Base-by-base conservation (phyloP, 2,329 filamentous ascomycete genomes). In the Alternaria sp. region DNA sequence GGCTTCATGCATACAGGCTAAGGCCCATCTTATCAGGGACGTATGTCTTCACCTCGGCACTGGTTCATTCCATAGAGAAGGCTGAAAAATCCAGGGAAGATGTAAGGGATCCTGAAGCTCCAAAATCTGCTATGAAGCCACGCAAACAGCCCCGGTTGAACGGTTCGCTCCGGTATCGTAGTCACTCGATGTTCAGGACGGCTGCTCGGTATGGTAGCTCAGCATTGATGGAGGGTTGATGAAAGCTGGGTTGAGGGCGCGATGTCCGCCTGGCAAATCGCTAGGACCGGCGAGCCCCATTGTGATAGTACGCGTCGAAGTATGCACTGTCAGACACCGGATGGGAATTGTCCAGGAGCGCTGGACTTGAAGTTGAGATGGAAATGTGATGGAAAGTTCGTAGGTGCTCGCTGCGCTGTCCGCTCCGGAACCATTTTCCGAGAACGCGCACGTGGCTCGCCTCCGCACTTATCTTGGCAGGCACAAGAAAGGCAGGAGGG, bases 391-490 rank as follows among this genome's bases (percentile, higher is more conserved):
- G 20, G 30, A 49, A 5, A 1, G 39, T 22, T 39, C n/a, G 9
- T 3, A 6, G 30, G 28, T 24, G 1, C 34, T 7, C 12, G 36
- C 28, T 8, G 34, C 46, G 8, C 30, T 36, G n/a, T 0, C 24
- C 18, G 14, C 30, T 16, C 36, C 44, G n/a, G 39, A 42, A 28
- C 28, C 22, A 9, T 16, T 18, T 36, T 26, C 54, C 44, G 44
- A 56, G 8, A 11, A 42, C 16, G 22, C 32, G 30, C 46, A 49
- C 46, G 30, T 49, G 46, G 18, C 8, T n/a, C 1, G 20, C 7
- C 59, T 51, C 56, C 55, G 49, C 58, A 47, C 12, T 16, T 24
- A 18, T 52, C 67, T 70, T 70, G 64, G 65, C 68, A 67, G 54
- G 61, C 9, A 59, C 62, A 48, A 28, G 43, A 57, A 43, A 28